Conservation (phyloP, 1,139 yeast genomes). For the Spencermartinsiella ligniputridi region DNA sequence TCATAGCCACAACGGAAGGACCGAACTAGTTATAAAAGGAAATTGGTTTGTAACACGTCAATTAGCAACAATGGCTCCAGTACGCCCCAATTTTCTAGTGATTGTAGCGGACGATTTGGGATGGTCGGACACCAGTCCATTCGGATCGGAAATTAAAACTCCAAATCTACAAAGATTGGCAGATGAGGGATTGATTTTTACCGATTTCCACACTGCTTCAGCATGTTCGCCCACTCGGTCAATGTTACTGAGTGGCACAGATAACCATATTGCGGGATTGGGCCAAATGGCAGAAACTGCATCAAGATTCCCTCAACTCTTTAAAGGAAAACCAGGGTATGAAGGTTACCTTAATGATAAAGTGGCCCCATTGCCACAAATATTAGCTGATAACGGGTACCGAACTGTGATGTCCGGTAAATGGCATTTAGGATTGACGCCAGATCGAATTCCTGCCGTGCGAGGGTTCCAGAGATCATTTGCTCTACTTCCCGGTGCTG, state of each 20-base stretch:
- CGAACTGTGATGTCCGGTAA: conserved; percentile 52
- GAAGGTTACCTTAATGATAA: conserved; percentile 52
- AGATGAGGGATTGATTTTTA: conserved; percentile 43
- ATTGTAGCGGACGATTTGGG: conserved; percentile 63
- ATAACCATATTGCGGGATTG: conserved; percentile 56
- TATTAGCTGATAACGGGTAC: conserved; percentile 46
- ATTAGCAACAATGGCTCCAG: conserved; percentile 8
- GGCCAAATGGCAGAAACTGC: conserved; percentile 57
- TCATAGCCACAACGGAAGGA: background rate
- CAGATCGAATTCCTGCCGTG: conserved; percentile 48
- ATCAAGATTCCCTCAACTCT: conserved; percentile 36
- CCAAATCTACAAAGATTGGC: conserved; percentile 45
- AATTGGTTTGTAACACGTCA: background rate
- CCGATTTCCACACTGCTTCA: conserved; percentile 56
- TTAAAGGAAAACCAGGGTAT: conserved; percentile 48
- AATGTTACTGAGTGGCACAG: conserved; percentile 58
- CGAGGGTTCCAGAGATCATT: conserved; percentile 52
- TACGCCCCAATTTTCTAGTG: conserved; percentile 42
- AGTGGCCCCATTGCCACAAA: conserved; percentile 53
- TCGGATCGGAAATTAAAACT: conserved; percentile 57
- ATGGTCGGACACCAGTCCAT: conserved; percentile 52
- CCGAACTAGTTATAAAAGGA: background rate
- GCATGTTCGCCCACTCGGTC: conserved; percentile 65
- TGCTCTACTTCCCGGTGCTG: conserved; percentile 54
- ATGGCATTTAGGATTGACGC: conserved; percentile 52